A percentile compares a stretch with the other conserved stretches of the same genome.
Evolutionary conservation across 2,329 filamentous ascomycete genomes (phyloP).

Genomic region (Aspergillus versicolor): DNA sequence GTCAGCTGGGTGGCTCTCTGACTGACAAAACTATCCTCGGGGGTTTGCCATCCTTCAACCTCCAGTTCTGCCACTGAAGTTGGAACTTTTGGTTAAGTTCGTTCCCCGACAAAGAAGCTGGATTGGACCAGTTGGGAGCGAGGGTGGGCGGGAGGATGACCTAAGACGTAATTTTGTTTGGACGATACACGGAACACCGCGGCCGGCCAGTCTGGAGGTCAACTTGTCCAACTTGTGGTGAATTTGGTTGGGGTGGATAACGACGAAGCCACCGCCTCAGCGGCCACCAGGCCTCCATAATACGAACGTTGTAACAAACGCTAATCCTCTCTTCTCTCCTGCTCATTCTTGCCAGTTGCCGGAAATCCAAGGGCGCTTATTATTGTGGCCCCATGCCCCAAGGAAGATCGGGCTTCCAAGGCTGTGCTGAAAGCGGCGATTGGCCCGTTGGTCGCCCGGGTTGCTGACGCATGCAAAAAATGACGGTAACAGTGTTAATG

Average conservation of each 20-base stretch:
- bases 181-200: constrained; percentile 21
- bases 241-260: constrained; percentile 8
- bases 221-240: not conserved
- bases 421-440: constrained; percentile 9
- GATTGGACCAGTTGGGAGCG: not conserved
- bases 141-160: not conserved
- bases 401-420: not conserved
- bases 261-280: not conserved
- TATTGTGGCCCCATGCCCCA: constrained; percentile 1
- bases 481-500: not conserved
- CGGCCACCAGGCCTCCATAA: not conserved
- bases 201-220: not conserved
- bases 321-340: not conserved
- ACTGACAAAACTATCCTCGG: constrained; percentile 2
- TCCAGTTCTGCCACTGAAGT: not conserved
- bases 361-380: not conserved
- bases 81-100: constrained; percentile 2
- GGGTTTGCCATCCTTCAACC: not conserved
- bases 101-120: constrained; percentile 1
- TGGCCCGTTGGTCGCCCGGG: constrained; percentile 5
- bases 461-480: constrained; percentile 11
- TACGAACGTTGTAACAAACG: not conserved
- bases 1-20: constrained; percentile 10
- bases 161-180: constrained; percentile 17
- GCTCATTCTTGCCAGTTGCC: not conserved